These are phyloP conservation scores for Aristolochia contorta DNA, from an alignment of 164 flowering plant genomes.

Conservation along the genomic window DNA sequence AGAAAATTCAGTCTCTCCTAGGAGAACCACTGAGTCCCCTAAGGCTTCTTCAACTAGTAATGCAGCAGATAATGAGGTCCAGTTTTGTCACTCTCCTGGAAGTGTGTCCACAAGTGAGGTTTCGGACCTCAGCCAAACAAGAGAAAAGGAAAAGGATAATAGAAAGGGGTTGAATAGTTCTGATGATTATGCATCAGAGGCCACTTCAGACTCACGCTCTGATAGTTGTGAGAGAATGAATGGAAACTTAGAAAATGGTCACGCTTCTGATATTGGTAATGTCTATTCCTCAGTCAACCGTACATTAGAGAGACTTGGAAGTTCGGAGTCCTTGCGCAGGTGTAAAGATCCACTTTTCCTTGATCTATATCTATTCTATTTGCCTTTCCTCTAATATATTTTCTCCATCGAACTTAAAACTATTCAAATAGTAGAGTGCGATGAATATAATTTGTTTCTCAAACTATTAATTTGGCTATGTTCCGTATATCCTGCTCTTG, in stretches of 20 bases:
- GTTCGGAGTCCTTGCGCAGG: conserved; percentile 75
- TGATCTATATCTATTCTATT: background rate
- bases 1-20: conserved; percentile 27
- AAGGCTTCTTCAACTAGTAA: conserved; percentile 71
- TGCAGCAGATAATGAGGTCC: conserved; percentile 50
- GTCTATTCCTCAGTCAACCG: conserved; percentile 17
- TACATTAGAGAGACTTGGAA: conserved; percentile 37
- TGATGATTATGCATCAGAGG: conserved; percentile 44
- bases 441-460: too few species aligned
- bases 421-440: too few species aligned
- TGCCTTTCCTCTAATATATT: too few species aligned
- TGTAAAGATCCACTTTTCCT: conserved; percentile 14
- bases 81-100: conserved; percentile 38
- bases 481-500: background rate
- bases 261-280: conserved; percentile 30
- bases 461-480: too few species aligned
- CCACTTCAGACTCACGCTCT: conserved; percentile 26
- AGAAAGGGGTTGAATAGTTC: conserved; percentile 15
- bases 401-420: too few species aligned
- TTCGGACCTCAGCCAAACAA: conserved; percentile 40
- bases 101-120: conserved; percentile 45
- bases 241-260: conserved; percentile 36
- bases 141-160: conserved; percentile 26
- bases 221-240: conserved; percentile 33
- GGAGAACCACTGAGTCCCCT: conserved; percentile 35